Conservation (phyloP, 257 asterid genomes). For the Gentiana straminea region DNA sequence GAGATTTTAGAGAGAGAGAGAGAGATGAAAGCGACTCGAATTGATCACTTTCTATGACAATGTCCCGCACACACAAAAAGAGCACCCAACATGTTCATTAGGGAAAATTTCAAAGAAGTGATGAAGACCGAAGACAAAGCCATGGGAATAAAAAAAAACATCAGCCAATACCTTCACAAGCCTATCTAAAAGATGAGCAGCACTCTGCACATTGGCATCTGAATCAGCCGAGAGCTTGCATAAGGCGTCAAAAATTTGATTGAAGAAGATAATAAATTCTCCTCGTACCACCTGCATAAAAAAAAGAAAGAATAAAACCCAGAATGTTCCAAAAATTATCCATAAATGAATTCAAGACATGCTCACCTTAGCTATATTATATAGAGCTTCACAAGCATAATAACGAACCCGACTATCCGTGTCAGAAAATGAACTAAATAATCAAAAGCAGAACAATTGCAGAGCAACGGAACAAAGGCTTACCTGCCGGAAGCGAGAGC, state of each 20-base stretch:
- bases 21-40: conserved; percentile 66
- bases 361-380: conserved; percentile 97
- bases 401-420: conserved; percentile 98
- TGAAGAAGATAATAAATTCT: conserved; percentile 94
- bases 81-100: neutral
- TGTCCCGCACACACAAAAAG: conserved; percentile 53
- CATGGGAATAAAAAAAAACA: conserved; percentile 2
- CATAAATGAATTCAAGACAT: conserved; percentile 3
- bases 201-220: conserved; percentile 98
- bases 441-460: no score
- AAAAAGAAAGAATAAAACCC: conserved; percentile 15
- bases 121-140: neutral
- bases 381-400: conserved; percentile 97
- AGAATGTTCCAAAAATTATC: conserved; percentile 12
- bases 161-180: conserved; percentile 72
- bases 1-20: conserved; percentile 10
- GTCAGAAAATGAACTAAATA: conserved; percentile 74
- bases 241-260: conserved; percentile 86
- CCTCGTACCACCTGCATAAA: conserved; percentile 93
- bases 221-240: conserved; percentile 99
- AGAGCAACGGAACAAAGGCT: no score
- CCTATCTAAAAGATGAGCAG: conserved; percentile 98
- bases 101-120: neutral
- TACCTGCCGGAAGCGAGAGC: no score
- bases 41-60: conserved; percentile 98